Conservation (phyloP, 2,329 filamentous ascomycete genomes). For the Aschersonia sp. region DNA sequence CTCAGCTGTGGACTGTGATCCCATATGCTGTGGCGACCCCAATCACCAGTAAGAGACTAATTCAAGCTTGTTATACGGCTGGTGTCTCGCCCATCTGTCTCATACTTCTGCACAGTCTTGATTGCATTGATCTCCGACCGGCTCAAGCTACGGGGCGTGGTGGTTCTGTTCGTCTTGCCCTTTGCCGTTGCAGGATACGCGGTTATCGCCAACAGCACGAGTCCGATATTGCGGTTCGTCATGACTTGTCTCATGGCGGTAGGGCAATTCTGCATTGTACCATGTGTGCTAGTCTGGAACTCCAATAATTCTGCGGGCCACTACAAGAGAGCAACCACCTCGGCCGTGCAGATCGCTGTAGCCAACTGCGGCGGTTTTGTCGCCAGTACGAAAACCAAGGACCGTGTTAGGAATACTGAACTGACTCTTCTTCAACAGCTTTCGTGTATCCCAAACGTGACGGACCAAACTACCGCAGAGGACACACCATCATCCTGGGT, state of each 20-base stretch:
- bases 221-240: conserved; percentile 40
- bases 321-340: conserved; percentile 55
- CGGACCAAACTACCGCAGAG: conserved; percentile 41
- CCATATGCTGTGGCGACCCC: conserved; percentile 47
- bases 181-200: conserved; percentile 53
- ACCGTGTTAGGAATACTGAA: not conserved
- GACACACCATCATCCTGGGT: conserved; percentile 46
- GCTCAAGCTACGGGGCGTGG: conserved; percentile 40
- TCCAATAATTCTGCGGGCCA: conserved; percentile 55
- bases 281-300: conserved; percentile 50
- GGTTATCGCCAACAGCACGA: conserved; percentile 40
- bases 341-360: conserved; percentile 49
- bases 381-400: conserved; percentile 26
- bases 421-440: conserved; percentile 13
- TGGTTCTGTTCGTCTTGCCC: conserved; percentile 50
- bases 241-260: conserved; percentile 57
- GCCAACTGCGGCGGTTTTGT: conserved; percentile 56
- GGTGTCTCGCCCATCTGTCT: no score
- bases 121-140: conserved; percentile 45
- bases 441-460: conserved; percentile 47
- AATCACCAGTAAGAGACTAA: conserved; percentile 26
- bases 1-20: conserved; percentile 50
- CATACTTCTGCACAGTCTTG: conserved; percentile 18
- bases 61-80: no score
- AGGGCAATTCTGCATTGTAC: conserved; percentile 48